Base-by-base conservation (phyloP, 495 filamentous ascomycete species). In the Penicillium dipodomyicola region DNA sequence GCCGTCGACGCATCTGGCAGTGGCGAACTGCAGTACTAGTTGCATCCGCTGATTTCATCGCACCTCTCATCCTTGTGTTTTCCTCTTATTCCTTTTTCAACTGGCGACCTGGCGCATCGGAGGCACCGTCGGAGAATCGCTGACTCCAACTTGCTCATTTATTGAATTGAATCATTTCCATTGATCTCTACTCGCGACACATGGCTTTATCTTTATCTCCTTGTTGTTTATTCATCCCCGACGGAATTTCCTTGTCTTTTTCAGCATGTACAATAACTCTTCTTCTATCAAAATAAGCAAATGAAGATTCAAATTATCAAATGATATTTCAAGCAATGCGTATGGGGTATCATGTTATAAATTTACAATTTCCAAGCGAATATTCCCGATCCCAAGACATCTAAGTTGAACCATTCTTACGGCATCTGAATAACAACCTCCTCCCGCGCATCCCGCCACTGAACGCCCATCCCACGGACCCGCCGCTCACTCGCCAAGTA, bases 21-120 rank as follows among this genome's bases (percentile, higher is more conserved):
- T 44, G 82, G 78, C 9, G 85, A 87, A 66, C 68, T 88, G 53
- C 84, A 88, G 63, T 88, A 88, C 56, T 87, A 70, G 67, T 48
- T 29, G 53, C 20, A 29, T 50, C 45, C 35, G 52, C 39, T 49
- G 19, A 25, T 45, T 55, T 20, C 42, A 35, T n/a, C 43, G 41
- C 14, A 19, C 29, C 49, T 58, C 20, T 42, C 23, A 6, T 44
- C 53, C 12, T 39, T 41, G 30, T 59, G 45, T 30, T 29, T 45
- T 42, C 54, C 23, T 32, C 20, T 53, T 27, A 27, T 23, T 56
- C 47, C 50, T 41, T n/a, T 53, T 25, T 47, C 37, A 48, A 48
- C 39, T 56, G 58, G 58, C 58, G 58, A 54, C 39, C 30, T 17
- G 58, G 53, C 53, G 58, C 54, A 52, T 37, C 33, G 35, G 32